Evolutionary conservation across 177 flowering plant genomes (phyloP).

Genomic region (Vitis hybrid): DNA sequence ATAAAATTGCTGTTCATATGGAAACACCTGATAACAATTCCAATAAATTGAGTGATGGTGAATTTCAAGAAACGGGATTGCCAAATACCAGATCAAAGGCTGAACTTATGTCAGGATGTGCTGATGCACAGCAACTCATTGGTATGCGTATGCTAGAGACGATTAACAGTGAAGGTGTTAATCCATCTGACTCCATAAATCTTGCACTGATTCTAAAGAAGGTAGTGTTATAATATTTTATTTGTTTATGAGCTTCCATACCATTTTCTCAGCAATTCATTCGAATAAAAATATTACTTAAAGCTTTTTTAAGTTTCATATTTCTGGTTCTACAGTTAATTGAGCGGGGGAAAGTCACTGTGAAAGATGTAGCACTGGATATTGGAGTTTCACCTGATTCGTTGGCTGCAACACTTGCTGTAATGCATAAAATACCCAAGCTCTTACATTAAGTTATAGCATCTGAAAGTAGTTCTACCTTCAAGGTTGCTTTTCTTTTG

Average conservation of each 20-base stretch:
- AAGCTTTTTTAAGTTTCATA: slow-evolving; percentile 10
- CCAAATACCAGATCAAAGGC: slow-evolving; percentile 17
- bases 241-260: neutral
- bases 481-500: neutral
- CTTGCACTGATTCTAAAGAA: slow-evolving; percentile 49
- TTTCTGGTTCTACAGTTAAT: slow-evolving; percentile 48
- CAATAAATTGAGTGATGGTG: slow-evolving; percentile 26
- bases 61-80: slow-evolving; percentile 19
- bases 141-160: slow-evolving; percentile 24
- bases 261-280: slow-evolving; percentile 6
- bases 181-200: slow-evolving; percentile 28
- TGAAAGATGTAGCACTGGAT: slow-evolving; percentile 67
- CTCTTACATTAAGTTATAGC: neutral
- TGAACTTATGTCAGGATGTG: slow-evolving; percentile 22
- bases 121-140: slow-evolving; percentile 24
- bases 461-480: slow-evolving; percentile 7
- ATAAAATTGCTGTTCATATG: slow-evolving; percentile 20
- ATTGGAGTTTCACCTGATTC: slow-evolving; percentile 63
- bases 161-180: slow-evolving; percentile 28
- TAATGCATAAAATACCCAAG: slow-evolving; percentile 24
- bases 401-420: slow-evolving; percentile 51
- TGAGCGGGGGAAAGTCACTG: slow-evolving; percentile 63
- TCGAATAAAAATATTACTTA: neutral
- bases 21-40: slow-evolving; percentile 21
- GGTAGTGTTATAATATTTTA: slow-evolving; percentile 33